Conservation (phyloP, 352 stramenopile genomes). For the Phytophthora pluvialis region DNA sequence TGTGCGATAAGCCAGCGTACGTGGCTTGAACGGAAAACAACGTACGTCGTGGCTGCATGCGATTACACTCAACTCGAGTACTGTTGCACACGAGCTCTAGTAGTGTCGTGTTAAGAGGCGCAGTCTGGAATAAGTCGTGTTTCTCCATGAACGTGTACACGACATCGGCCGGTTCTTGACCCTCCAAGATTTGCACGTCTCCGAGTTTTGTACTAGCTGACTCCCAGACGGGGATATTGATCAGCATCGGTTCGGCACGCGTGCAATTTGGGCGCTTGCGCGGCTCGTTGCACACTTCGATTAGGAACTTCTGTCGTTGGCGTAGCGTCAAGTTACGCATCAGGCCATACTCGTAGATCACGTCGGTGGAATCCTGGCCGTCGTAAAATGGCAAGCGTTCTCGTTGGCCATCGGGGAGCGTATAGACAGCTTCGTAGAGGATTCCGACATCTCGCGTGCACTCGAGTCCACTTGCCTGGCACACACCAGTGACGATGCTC, state of each 20-base stretch:
- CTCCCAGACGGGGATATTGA: constrained; percentile 81
- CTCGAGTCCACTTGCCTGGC: constrained; percentile 51
- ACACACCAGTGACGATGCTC: constrained; percentile 60
- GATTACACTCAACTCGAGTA: constrained; percentile 66
- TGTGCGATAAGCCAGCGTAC: constrained; percentile 71
- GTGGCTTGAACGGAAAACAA: constrained; percentile 84
- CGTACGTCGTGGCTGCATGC: constrained; percentile 61
- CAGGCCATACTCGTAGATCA: constrained; percentile 78
- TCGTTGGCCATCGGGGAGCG: constrained; percentile 47
- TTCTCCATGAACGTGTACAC: constrained; percentile 90
- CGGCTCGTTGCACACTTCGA: constrained; percentile 74
- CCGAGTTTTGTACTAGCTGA: constrained; percentile 71
- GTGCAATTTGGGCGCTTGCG: constrained; percentile 75
- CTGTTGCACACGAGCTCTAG: constrained; percentile 76
- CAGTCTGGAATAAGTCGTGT: constrained; percentile 85
- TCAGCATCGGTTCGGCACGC: constrained; percentile 73
- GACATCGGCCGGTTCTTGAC: constrained; percentile 79
- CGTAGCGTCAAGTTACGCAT: constrained; percentile 74
- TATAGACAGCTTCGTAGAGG: constrained; percentile 71
- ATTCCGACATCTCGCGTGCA: constrained; percentile 65
- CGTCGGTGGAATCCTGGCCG: constrained; percentile 72
- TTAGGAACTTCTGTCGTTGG: constrained; percentile 70
- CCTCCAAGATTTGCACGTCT: constrained; percentile 76
- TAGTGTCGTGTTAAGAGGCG: constrained; percentile 77
- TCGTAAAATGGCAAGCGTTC: constrained; percentile 78